Conservation (phyloP, 108 stramenopile genomes). For the Fistulifera pelliculosa region DNA sequence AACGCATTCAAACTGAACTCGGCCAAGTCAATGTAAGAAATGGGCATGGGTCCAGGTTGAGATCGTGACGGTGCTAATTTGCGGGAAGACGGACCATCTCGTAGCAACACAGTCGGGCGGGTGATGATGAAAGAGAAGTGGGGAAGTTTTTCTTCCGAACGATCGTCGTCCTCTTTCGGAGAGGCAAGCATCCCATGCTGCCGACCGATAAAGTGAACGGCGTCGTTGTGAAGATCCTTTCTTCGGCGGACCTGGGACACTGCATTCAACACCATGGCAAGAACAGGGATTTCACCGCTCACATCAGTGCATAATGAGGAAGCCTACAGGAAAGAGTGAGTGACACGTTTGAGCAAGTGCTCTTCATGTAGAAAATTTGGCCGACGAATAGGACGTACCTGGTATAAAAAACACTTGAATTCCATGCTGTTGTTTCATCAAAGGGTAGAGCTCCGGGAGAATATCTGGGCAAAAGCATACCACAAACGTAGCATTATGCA, state of each 20-base stretch:
- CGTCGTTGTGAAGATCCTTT: slow-evolving; percentile 18
- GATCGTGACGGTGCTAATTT: slow-evolving; percentile 43
- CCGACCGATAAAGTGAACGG: slow-evolving; percentile 19
- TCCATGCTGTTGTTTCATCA: background rate
- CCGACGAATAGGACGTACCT: background rate
- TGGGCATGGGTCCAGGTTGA: slow-evolving; percentile 38
- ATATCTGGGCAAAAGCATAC: slow-evolving; percentile 2
- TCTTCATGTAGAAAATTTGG: too few relatives aligned
- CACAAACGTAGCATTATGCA: slow-evolving; percentile 5
- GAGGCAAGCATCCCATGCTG: slow-evolving; percentile 4
- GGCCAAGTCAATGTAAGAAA: slow-evolving; percentile 37
- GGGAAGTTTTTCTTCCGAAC: background rate
- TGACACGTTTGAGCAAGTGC: background rate
- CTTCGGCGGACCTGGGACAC: slow-evolving; percentile 9
- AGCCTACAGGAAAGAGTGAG: slow-evolving; percentile 19
- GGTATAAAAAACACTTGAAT: slow-evolving; percentile 3
- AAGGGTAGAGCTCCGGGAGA: background rate
- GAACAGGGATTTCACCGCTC: slow-evolving; percentile 20
- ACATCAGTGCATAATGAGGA: slow-evolving; percentile 20
- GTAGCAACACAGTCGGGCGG: slow-evolving; percentile 25
- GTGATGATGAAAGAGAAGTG: slow-evolving; percentile 31
- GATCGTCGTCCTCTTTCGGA: too few relatives aligned
- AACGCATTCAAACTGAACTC: slow-evolving; percentile 43
- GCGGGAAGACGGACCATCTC: slow-evolving; percentile 28
- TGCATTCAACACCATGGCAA: slow-evolving; percentile 28